Evolutionary conservation across 257 asterid species (phyloP), one percentile per base, ranked within the genome.

Genomic region (Solanum sejunctum): DNA sequence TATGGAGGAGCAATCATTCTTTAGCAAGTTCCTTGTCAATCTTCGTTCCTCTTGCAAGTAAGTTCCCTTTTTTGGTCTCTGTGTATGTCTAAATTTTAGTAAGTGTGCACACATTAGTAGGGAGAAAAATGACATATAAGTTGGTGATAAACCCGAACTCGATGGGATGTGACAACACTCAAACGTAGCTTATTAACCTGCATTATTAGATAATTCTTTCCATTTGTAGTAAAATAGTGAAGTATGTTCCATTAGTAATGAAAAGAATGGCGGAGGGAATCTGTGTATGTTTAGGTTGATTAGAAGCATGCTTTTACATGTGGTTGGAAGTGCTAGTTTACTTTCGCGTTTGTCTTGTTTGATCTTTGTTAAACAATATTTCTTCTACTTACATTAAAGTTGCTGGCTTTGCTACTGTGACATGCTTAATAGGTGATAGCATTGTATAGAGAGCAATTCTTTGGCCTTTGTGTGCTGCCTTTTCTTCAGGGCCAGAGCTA

Each of bases 41-140:
- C 91, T 93, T 86, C 98, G 95, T 73, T 87, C 95, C 69, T 88
- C 92, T 82, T 95, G 96, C 98, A 94, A 88, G 98, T 95, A 86
- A 2, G 89, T 70, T 6, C 56, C 52, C 49, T 80, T 63, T 43
- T 36, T 36, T 36, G 41, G 84, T 51, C 78, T 85, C 57, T 61
- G 49, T 61, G 26, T 17, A 28, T 45, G 56, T 13, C 17, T n/a
- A 10, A 36, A 69, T 69, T 8, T 64, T 64, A 63, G 41, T 64
- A 23, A 26, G 9, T 23, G 41, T 8, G 7, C 8, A 1, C 23
- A 10, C 12, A 17, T 52, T 69, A 39, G 15, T 9, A 69, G 78
- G 21, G 9, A 39, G 78, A 17, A 17, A 7, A 32, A 36, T 10
- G 23, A 6, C 51, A 16, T 36, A 8, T 69, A 36, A 69, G 6